Percentiles rank a stretch among this genome's conserved stretches.
Conservation (phyloP, 1,284 basidiomycete genomes). For the Singerocomus rubriflavus region DNA sequence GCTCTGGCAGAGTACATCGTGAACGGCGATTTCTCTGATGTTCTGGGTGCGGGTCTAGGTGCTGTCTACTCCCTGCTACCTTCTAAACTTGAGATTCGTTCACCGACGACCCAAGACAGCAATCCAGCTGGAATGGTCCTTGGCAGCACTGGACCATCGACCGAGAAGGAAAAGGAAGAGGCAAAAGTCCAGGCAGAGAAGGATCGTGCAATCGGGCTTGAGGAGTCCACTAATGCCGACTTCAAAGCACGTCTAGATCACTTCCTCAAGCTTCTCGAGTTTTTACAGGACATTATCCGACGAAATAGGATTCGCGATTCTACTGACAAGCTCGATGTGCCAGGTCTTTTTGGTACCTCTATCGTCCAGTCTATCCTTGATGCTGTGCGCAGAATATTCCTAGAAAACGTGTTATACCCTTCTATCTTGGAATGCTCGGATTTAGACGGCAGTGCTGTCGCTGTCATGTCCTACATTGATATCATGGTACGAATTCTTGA, state of each 20-base stretch:
- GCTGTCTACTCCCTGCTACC: conserved; percentile 93
- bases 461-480: conserved; percentile 96
- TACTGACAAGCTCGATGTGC: conserved; percentile 46
- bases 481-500: conserved; percentile 78
- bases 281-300: conserved; percentile 84
- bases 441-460: conserved; percentile 89
- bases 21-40: conserved; percentile 95
- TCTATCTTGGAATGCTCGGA: conserved; percentile 93
- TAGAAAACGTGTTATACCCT: conserved; percentile 92
- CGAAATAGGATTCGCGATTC: conserved; percentile 51
- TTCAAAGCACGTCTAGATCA: conserved; percentile 83
- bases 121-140: conserved; percentile 57
- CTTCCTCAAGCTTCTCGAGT: conserved; percentile 88
- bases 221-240: conserved; percentile 72
- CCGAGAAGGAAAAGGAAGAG: conserved; percentile 57
- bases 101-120: conserved; percentile 42
- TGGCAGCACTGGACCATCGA: conserved; percentile 50
- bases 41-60: conserved; percentile 89
- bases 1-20: conserved; percentile 92
- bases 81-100: conserved; percentile 73
- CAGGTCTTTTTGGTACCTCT: conserved; percentile 66
- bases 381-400: conserved; percentile 81
- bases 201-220: conserved; percentile 61
- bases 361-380: conserved; percentile 81
- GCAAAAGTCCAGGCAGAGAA: conserved; percentile 53